Evolutionary conservation across 495 filamentous ascomycete species (phyloP).

Genomic region (Tuber borchii): DNA sequence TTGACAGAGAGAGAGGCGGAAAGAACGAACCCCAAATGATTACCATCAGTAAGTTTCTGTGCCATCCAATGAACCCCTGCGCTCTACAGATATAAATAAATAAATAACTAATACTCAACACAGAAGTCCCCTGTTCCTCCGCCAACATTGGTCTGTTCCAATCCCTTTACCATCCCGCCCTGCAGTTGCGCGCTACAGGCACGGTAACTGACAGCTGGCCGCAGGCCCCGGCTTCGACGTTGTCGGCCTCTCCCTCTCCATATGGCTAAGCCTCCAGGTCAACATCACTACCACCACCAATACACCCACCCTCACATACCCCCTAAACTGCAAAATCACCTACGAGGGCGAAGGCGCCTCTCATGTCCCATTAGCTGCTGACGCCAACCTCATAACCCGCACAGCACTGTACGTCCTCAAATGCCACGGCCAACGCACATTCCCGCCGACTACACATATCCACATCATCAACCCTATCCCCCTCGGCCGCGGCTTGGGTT

Average conservation of each 20-base stretch:
- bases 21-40: slow-evolving; percentile 24
- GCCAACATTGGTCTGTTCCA: slow-evolving; percentile 69
- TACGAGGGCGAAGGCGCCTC: slow-evolving; percentile 76
- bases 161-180: not conserved
- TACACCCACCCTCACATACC: slow-evolving; percentile 49
- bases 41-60: slow-evolving; percentile 36
- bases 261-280: slow-evolving; percentile 79
- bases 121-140: slow-evolving; percentile 67
- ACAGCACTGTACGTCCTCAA: slow-evolving; percentile 86
- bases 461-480: slow-evolving; percentile 93
- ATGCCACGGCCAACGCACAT: slow-evolving; percentile 75
- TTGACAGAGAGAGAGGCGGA: not conserved
- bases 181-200: slow-evolving; percentile 8
- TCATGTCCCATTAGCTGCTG: slow-evolving; percentile 67
- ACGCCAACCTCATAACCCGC: slow-evolving; percentile 82
- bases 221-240: slow-evolving; percentile 86
- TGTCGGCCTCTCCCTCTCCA: slow-evolving; percentile 83
- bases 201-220: not conserved
- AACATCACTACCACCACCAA: slow-evolving; percentile 54
- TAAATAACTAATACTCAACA: slow-evolving; percentile 11
- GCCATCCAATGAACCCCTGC: not conserved
- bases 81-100: not conserved
- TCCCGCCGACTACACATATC: slow-evolving; percentile 78
- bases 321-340: slow-evolving; percentile 79
- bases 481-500: slow-evolving; percentile 80